These are phyloP conservation scores for Ganoderma boninense DNA, from an alignment of 1,284 basidiomycete genomes.

Conservation along the genomic window DNA sequence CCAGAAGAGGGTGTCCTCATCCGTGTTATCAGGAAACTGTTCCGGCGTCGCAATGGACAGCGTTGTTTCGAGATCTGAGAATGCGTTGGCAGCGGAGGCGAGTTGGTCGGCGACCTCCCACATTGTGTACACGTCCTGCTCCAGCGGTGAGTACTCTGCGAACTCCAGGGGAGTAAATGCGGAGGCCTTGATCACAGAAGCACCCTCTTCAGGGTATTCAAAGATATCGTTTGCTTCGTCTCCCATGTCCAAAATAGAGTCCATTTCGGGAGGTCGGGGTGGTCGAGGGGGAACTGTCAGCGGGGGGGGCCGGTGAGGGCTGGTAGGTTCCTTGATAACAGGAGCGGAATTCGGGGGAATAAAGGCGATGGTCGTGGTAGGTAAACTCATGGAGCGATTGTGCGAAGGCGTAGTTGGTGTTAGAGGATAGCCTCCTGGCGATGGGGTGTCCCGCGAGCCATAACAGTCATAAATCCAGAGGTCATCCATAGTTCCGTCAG, in stretches of 20 bases:
- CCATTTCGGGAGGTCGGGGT: neutral
- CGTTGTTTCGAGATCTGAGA: slow-evolving; percentile 22
- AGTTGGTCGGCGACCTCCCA: slow-evolving; percentile 32
- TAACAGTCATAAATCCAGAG: slow-evolving; percentile 35
- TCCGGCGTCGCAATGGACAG: slow-evolving; percentile 11
- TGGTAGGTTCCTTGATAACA: slow-evolving; percentile 23
- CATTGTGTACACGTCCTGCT: slow-evolving; percentile 27
- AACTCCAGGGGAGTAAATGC: slow-evolving; percentile 22
- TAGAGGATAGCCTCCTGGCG: slow-evolving; percentile 26
- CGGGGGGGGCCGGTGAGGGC: slow-evolving; percentile 15
- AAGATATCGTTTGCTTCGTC: slow-evolving; percentile 8
- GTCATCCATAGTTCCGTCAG: slow-evolving; percentile 27
- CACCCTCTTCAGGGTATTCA: slow-evolving; percentile 6
- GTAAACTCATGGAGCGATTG: slow-evolving; percentile 28
- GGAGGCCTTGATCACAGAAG: slow-evolving; percentile 22
- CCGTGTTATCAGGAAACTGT: slow-evolving; percentile 16
- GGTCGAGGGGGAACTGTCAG: slow-evolving; percentile 13
- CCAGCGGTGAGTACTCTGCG: slow-evolving; percentile 30
- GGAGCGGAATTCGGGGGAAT: slow-evolving; percentile 21
- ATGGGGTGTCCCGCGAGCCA: slow-evolving; percentile 25
- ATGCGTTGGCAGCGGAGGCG: slow-evolving; percentile 21
- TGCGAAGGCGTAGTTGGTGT: slow-evolving; percentile 27
- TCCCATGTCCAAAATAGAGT: neutral
- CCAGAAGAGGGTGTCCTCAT: slow-evolving; percentile 29
- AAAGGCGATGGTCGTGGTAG: slow-evolving; percentile 22